Evolutionary conservation across 805 yeast species (phyloP).

Genomic region (Huiozyma naganishii): DNA sequence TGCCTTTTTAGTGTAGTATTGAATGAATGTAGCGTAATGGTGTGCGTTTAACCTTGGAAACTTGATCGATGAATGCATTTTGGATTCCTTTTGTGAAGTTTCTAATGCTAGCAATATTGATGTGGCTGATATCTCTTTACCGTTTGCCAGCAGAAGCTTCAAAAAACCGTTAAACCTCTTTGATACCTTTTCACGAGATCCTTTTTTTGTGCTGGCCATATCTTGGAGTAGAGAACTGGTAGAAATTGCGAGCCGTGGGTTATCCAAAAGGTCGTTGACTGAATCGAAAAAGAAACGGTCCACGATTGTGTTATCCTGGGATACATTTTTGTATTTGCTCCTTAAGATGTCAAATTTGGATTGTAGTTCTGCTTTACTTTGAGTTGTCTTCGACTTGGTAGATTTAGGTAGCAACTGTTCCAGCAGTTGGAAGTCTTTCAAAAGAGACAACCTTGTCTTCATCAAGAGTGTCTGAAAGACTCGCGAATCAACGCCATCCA

Average conservation of each 20-base stretch:
- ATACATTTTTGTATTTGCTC: slow-evolving; percentile 8
- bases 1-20: slow-evolving; percentile 20
- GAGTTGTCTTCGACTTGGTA: not conserved
- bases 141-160: slow-evolving; percentile 15
- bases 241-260: not conserved
- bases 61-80: not conserved
- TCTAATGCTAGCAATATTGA: not conserved
- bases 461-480: slow-evolving; percentile 7
- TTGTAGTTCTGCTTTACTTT: slow-evolving; percentile 5
- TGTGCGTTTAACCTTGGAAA: slow-evolving; percentile 26
- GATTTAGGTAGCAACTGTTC: not conserved
- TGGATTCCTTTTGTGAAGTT: slow-evolving; percentile 3
- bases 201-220: too few species aligned
- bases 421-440: slow-evolving; percentile 2
- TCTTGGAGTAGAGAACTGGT: not conserved
- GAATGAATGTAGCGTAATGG: slow-evolving; percentile 32
- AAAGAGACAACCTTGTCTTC: slow-evolving; percentile 17
- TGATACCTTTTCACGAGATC: slow-evolving; percentile 5
- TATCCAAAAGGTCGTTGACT: slow-evolving; percentile 7
- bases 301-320: slow-evolving; percentile 6
- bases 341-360: slow-evolving; percentile 9
- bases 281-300: slow-evolving; percentile 14
- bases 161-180: slow-evolving; percentile 20
- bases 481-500: slow-evolving; percentile 6
- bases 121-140: slow-evolving; percentile 22